Conservation (phyloP, 2,329 filamentous ascomycete species). For the Waltergamsia citrina region DNA sequence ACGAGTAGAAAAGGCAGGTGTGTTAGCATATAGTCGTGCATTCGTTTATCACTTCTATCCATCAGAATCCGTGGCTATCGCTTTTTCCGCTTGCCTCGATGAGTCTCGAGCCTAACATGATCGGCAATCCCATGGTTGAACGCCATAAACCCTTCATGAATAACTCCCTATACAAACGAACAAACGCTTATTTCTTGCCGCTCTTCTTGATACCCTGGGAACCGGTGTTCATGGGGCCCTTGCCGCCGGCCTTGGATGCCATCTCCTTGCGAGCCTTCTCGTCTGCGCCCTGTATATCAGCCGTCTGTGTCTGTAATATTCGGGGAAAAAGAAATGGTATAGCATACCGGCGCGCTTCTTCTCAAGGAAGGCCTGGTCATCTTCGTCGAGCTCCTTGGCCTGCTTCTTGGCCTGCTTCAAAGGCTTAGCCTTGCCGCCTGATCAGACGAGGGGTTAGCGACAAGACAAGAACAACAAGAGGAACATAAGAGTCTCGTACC, state of each 20-base stretch:
- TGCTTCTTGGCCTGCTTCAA: constrained; percentile 86
- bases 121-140: not conserved
- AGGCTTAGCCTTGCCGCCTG: constrained; percentile 76
- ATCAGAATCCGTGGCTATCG: no score
- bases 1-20: not conserved
- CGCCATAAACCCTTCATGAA: no score
- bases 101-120: not conserved
- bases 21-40: not conserved
- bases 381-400: constrained; percentile 74
- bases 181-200: constrained; percentile 71
- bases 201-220: constrained; percentile 94
- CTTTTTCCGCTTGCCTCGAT: no score
- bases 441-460: constrained; percentile 13
- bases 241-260: constrained; percentile 73
- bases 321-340: no score
- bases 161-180: no score
- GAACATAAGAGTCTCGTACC: constrained; percentile 13
- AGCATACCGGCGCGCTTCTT: constrained; percentile 81
- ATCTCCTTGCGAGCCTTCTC: constrained; percentile 80
- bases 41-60: not conserved
- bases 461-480: not conserved
- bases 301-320: not conserved
- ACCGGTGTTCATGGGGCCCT: constrained; percentile 80
- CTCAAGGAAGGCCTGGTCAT: constrained; percentile 72
- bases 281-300: no score